Conservation (phyloP, 768 basidiomycete genomes). For the Hygrocybe coccinea region DNA sequence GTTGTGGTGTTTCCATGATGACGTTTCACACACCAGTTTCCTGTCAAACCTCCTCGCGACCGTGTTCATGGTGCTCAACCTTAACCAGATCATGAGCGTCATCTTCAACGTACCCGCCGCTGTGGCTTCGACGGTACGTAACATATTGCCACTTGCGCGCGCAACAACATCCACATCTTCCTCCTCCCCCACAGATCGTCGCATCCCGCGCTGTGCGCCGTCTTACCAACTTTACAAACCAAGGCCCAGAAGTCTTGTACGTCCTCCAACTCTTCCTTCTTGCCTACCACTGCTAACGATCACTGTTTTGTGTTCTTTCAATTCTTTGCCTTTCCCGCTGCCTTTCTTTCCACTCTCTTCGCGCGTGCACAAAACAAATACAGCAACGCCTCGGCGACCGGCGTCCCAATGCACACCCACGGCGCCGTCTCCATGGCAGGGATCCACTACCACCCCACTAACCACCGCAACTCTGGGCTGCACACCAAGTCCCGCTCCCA, state of each 20-base stretch:
- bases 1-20: too few relatives aligned
- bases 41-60: constrained; percentile 41
- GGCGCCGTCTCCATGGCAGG: too few relatives aligned
- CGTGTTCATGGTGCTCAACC: constrained; percentile 63
- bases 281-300: too few relatives aligned
- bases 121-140: constrained; percentile 57
- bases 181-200: constrained; percentile 45
- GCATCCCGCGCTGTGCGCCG: constrained; percentile 58
- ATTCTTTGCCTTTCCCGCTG: too few relatives aligned
- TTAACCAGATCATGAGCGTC: constrained; percentile 70
- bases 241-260: constrained; percentile 53
- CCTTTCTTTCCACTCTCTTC: too few relatives aligned
- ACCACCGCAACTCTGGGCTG: too few relatives aligned
- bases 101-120: constrained; percentile 71
- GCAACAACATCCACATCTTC: too few relatives aligned
- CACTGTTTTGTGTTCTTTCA: too few relatives aligned
- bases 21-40: constrained; percentile 31
- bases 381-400: background rate
- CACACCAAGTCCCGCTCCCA: too few relatives aligned
- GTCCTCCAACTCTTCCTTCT: constrained; percentile 18
- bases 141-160: too few relatives aligned
- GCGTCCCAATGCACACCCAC: background rate
- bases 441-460: too few relatives aligned
- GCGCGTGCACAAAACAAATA: background rate
- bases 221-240: constrained; percentile 51